Evolutionary conservation across 2,329 filamentous ascomycete species (phyloP).

Genomic region (Huntiella omanensis): DNA sequence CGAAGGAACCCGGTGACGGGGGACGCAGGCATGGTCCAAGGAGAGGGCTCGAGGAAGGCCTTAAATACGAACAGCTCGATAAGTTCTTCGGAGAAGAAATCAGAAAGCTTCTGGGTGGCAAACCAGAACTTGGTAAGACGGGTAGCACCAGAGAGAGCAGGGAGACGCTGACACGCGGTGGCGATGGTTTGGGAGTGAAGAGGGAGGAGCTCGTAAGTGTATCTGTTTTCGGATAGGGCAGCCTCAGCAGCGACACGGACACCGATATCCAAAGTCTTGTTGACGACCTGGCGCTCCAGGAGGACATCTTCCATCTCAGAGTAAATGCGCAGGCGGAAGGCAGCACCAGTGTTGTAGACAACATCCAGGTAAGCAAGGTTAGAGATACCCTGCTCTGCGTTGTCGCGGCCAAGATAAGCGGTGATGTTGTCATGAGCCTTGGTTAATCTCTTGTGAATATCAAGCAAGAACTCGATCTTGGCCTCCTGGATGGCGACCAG

Average conservation of each 20-base stretch:
- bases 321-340: slow-evolving; percentile 73
- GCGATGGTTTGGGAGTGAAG: slow-evolving; percentile 67
- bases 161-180: slow-evolving; percentile 62
- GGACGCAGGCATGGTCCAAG: slow-evolving; percentile 62
- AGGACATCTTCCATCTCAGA: slow-evolving; percentile 73
- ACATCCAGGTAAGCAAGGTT: slow-evolving; percentile 76
- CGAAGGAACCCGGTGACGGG: slow-evolving; percentile 64
- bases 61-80: slow-evolving; percentile 67
- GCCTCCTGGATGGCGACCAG: slow-evolving; percentile 78
- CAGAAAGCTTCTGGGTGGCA: slow-evolving; percentile 56
- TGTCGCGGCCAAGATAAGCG: slow-evolving; percentile 64
- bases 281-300: slow-evolving; percentile 59
- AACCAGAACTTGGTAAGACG: slow-evolving; percentile 85
- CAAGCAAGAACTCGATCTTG: slow-evolving; percentile 75
- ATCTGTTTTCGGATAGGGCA: slow-evolving; percentile 52
- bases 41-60: slow-evolving; percentile 63
- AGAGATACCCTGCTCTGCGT: slow-evolving; percentile 44
- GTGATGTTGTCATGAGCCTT: slow-evolving; percentile 39
- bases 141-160: slow-evolving; percentile 63
- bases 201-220: slow-evolving; percentile 51
- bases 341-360: slow-evolving; percentile 47
- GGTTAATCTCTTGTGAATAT: slow-evolving; percentile 52
- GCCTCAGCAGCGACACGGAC: slow-evolving; percentile 49
- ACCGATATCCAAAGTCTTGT: slow-evolving; percentile 47
- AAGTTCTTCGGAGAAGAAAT: slow-evolving; percentile 60